Evolutionary conservation across 192 early-diverging fungal genomes (phyloP).

Genomic region (Spizellomyces sp.): DNA sequence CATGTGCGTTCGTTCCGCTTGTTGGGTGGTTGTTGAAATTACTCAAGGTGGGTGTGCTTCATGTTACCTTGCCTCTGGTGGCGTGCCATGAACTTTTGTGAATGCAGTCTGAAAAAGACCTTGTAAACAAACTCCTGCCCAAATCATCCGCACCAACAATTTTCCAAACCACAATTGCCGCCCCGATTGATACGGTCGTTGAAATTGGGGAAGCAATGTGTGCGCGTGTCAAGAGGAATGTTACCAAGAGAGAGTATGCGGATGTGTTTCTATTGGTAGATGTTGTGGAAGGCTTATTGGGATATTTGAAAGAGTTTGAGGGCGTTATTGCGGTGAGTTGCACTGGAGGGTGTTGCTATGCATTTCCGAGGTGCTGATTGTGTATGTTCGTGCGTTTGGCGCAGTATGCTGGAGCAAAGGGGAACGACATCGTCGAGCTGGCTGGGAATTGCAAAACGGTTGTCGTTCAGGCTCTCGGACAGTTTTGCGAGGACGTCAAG

Average conservation of each 20-base stretch:
- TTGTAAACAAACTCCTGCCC: constrained; percentile 61
- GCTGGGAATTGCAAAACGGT: constrained; percentile 50
- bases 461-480: constrained; percentile 61
- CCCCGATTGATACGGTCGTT: constrained; percentile 51
- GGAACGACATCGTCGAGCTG: constrained; percentile 50
- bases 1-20: constrained; percentile 64
- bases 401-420: constrained; percentile 48
- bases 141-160: constrained; percentile 49
- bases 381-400: not conserved
- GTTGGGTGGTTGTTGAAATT: constrained; percentile 57
- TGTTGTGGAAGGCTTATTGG: constrained; percentile 56
- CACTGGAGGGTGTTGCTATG: not conserved
- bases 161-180: constrained; percentile 49
- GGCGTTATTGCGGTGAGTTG: constrained; percentile 45
- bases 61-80: too few species aligned
- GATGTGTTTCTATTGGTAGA: constrained; percentile 75
- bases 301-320: constrained; percentile 42
- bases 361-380: not conserved
- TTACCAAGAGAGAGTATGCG: constrained; percentile 45
- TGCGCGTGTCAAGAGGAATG: constrained; percentile 49
- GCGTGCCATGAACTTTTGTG: too few species aligned
- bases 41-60: constrained; percentile 54
- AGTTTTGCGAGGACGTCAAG: constrained; percentile 73
- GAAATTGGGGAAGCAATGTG: constrained; percentile 59
- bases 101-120: constrained; percentile 62